phyloP scores from a whole-genome alignment of 2,329 filamentous ascomycete species.

The Lithohypha guttulata region DNA sequence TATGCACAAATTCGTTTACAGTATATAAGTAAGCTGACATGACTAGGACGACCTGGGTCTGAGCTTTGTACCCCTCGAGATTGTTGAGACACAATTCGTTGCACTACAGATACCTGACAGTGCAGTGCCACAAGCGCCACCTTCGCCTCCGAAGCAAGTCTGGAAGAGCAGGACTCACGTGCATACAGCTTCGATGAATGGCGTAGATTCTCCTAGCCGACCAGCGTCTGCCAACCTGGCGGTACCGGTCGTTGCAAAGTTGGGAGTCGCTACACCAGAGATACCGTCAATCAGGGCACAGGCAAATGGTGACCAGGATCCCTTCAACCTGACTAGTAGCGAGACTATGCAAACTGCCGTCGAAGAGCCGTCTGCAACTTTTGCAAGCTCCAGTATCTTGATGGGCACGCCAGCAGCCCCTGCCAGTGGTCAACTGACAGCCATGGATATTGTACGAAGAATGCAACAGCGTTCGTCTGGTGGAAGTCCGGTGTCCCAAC shows the following conservation, averaged over 20 bases:
- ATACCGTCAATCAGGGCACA: conserved; percentile 6
- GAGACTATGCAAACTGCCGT: conserved; percentile 38
- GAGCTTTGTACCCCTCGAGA: not conserved
- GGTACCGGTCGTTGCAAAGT: conserved; percentile 2
- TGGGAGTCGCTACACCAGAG: conserved; percentile 14
- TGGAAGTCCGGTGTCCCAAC: conserved; percentile 7
- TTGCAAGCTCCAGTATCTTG: conserved; percentile 4
- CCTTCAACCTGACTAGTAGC: conserved; percentile 11
- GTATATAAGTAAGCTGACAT: not conserved
- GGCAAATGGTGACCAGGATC: not conserved
- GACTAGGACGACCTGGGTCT: conserved; percentile 3
- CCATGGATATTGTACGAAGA: conserved; percentile 14
- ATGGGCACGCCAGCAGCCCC: conserved; percentile 3
- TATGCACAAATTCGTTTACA: not conserved
- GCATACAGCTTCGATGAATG: conserved; percentile 3
- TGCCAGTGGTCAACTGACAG: not conserved
- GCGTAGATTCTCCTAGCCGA: not conserved
- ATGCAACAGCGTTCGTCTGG: conserved; percentile 13
- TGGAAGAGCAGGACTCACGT: conserved; percentile 1
- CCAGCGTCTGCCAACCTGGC: not conserved
- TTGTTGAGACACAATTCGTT: conserved; percentile 5
- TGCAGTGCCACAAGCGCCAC: conserved; percentile 1
- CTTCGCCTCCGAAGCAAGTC: conserved; percentile 5
- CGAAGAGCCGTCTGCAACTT: conserved; percentile 35
- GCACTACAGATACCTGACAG: conserved; percentile 2